phyloP scores from a whole-genome alignment of 2,329 filamentous ascomycete species.

The Chaetomiaceae sp. region DNA sequence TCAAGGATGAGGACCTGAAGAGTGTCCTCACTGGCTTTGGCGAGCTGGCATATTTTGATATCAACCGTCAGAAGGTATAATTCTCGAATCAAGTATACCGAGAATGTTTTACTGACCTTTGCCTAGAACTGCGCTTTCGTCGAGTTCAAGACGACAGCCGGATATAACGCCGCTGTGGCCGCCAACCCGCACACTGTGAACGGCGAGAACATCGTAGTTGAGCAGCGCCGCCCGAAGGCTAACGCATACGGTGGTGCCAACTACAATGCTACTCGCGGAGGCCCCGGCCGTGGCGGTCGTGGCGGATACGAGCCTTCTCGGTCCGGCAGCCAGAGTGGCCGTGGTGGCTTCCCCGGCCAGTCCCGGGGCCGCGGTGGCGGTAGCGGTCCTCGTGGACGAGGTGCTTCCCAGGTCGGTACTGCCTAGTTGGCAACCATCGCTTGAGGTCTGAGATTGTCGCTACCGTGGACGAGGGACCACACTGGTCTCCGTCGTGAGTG shows the following conservation, averaged over 20 bases:
- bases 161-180: conserved; percentile 75
- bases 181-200: conserved; percentile 84
- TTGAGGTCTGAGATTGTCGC: conserved; percentile 3
- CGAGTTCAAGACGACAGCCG: conserved; percentile 77
- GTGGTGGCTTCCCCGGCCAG: conserved; percentile 66
- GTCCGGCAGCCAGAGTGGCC: conserved; percentile 57
- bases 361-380: conserved; percentile 54
- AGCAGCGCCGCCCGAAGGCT: conserved; percentile 79
- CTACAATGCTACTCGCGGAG: conserved; percentile 59
- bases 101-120: background rate
- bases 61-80: conserved; percentile 77
- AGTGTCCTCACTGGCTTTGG: conserved; percentile 67
- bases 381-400: conserved; percentile 59
- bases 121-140: conserved; percentile 91
- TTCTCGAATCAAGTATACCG: too few relatives aligned
- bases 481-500: conserved; percentile 3
- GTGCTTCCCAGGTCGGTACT: conserved; percentile 49
- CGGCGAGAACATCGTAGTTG: conserved; percentile 77
- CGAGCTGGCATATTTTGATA: conserved; percentile 67
- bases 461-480: background rate
- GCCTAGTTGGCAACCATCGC: conserved; percentile 36
- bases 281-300: conserved; percentile 52
- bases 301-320: conserved; percentile 59
- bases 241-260: conserved; percentile 66
- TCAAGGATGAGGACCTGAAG: conserved; percentile 69